Percentiles rank a stretch among this genome's conserved stretches.
Conservation (phyloP, 208 protist species). For the Leishmania arabica region DNA sequence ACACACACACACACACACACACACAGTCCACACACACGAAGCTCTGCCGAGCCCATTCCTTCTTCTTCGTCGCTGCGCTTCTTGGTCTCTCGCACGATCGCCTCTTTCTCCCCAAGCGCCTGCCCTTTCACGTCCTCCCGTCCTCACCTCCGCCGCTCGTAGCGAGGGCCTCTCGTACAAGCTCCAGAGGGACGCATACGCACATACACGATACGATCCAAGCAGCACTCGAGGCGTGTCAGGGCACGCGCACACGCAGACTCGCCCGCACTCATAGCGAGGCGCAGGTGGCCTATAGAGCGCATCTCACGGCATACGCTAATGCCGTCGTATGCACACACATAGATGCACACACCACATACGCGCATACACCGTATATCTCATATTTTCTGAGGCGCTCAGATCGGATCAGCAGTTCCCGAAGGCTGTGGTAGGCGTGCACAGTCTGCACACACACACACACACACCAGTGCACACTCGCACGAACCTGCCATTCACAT, state of each 20-base stretch:
- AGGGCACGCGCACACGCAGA: background rate
- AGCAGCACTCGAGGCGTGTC: background rate
- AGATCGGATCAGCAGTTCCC: background rate
- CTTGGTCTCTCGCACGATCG: background rate
- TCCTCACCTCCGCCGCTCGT: background rate
- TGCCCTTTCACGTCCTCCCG: background rate
- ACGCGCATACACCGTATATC: background rate
- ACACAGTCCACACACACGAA: background rate
- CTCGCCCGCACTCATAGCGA: background rate
- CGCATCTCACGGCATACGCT: background rate
- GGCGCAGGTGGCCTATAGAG: background rate
- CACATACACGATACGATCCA: background rate
- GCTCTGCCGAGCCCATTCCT: background rate
- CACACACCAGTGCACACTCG: background rate
- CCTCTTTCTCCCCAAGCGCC: background rate
- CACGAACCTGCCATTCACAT: background rate
- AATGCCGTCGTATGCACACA: background rate
- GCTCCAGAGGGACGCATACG: background rate
- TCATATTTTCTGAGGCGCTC: background rate
- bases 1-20: background rate
- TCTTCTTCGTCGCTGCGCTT: constrained; percentile 8
- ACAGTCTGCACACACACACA: background rate
- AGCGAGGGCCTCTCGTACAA: background rate
- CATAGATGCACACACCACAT: constrained; percentile 7
- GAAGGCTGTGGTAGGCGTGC: background rate